phyloP scores from a whole-genome alignment of 345 rosid species.

The Salix brachista region DNA sequence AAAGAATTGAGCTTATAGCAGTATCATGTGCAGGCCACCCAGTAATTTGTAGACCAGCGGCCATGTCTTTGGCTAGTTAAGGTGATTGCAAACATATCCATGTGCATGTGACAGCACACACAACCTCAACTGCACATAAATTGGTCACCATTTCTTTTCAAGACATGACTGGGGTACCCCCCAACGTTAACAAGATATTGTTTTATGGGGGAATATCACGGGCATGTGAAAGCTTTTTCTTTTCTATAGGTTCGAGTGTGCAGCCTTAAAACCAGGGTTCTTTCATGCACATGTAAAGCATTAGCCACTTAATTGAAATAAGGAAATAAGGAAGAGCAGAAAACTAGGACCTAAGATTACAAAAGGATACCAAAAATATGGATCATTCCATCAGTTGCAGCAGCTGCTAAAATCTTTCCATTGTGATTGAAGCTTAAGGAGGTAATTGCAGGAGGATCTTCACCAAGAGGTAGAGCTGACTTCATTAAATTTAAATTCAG shows the following conservation, averaged over 20 bases:
- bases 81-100: conserved; percentile 13
- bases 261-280: not conserved
- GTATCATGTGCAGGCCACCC: conserved; percentile 85
- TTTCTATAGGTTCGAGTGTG: too few species aligned
- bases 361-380: conserved; percentile 85
- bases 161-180: not conserved
- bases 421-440: conserved; percentile 73
- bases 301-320: not conserved
- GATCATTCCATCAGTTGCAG: conserved; percentile 81
- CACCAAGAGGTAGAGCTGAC: conserved; percentile 79
- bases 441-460: conserved; percentile 79
- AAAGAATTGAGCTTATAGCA: conserved; percentile 58
- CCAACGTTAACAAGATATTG: not conserved
- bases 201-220: not conserved
- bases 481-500: conserved; percentile 42
- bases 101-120: not conserved
- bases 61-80: conserved; percentile 60
- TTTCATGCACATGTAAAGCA: not conserved
- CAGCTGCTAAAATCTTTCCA: conserved; percentile 72
- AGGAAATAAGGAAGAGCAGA: not conserved
- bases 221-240: too few species aligned
- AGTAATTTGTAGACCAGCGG: conserved; percentile 69
- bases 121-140: not conserved
- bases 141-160: not conserved
- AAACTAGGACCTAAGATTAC: not conserved